Evolutionary conservation across 768 basidiomycete species (phyloP), one percentile per base, ranked within the genome.

Genomic region (Naganishia kalamii): DNA sequence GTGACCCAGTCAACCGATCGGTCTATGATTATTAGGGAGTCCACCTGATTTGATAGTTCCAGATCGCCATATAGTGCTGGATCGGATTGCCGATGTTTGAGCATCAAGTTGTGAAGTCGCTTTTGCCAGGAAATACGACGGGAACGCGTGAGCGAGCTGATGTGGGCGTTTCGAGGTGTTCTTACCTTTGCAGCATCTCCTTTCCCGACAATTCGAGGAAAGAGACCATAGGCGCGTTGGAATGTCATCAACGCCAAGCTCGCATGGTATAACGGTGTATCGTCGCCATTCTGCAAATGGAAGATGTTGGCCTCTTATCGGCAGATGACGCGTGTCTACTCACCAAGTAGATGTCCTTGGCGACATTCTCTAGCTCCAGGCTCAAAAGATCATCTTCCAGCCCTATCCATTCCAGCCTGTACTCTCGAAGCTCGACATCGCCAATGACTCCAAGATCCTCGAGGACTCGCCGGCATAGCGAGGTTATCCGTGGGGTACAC

Each of bases 361-460:
- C 90, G 0, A 88, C 86, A 66, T 82, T 83, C 50, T 92, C 90
- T 69, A 87, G 79, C 80, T 99, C 96, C 32, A 99, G 79, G 2
- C 92, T 96, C 33, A 98, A 80, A 65, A 97, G 85, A 77, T 99
- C 96, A 19, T 90, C 87, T 65, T 93, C 93, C 40, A 98, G 72
- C 17, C 93, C 92, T 68, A 98, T 91, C 71, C 97, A 90, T 71
- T 93, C 92, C 25, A 99, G 83, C 75, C 90, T 90, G 78, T 91
- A 94, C 30, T 90, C 64, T 21, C 49, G 49, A 25, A 98, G 84
- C 8, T 84, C 86, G 48, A 99, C 82, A 72, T 97, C 93, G n/a
- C 96, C 96, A 17, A 93, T 83, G 0, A 99, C 93, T n/a, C 94
- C 96, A 72, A 96, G 89, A 75, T 98, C 93, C 72, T 97, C 92